Evolutionary conservation across 305 asterid genomes (phyloP).

Genomic region (Solanum hybrid): DNA sequence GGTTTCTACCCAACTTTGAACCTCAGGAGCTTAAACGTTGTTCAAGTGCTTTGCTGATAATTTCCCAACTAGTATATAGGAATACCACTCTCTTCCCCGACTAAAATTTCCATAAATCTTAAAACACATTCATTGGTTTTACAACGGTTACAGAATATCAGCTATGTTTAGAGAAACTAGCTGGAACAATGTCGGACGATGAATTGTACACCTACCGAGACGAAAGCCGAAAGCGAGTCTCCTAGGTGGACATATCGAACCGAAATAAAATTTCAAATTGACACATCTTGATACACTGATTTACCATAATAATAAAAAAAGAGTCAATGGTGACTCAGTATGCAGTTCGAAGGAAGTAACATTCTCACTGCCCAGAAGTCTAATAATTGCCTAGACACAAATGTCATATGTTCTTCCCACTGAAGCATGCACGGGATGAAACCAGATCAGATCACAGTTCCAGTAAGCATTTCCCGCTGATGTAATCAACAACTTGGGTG

Average conservation of each 20-base stretch:
- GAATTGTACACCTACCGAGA: not conserved
- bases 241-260: not conserved
- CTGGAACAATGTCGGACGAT: not conserved
- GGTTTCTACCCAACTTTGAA: not conserved
- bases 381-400: not conserved
- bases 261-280: not conserved
- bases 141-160: not conserved
- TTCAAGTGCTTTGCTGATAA: not conserved
- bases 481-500: slow-evolving; percentile 57
- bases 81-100: not conserved
- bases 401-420: not conserved
- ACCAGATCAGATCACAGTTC: slow-evolving; percentile 37
- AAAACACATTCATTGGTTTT: not conserved
- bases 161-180: not conserved
- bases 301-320: not conserved
- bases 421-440: not conserved
- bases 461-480: slow-evolving; percentile 54
- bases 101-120: not conserved
- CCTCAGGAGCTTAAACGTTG: not conserved
- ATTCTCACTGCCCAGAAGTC: not conserved
- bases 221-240: not conserved
- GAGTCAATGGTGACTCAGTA: not conserved
- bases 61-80: not conserved
- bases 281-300: not conserved
- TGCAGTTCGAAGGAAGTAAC: not conserved